Percentiles rank a stretch among this genome's conserved stretches.
These are phyloP conservation scores for Castanea sativa DNA, from an alignment of 306 rosid species.

Conservation along the genomic window DNA sequence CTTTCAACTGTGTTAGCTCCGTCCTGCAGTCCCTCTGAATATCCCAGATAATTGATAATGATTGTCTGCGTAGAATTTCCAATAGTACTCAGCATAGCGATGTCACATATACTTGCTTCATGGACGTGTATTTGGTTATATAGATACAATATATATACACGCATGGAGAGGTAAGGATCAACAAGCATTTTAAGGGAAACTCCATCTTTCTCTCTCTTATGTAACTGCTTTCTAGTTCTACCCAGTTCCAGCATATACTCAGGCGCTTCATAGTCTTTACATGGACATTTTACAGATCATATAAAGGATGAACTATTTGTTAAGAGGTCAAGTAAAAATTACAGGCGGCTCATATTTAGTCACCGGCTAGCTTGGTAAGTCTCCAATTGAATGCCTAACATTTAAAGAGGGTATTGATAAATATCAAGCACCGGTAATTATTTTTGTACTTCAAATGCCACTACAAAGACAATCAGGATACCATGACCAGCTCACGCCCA, in stretches of 20 bases:
- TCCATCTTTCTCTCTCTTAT: not conserved
- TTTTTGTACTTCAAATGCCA: too few species aligned
- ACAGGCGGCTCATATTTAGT: too few species aligned
- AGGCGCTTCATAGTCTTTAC: not conserved
- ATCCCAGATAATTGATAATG: too few species aligned
- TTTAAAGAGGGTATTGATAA: not conserved
- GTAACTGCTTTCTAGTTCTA: not conserved
- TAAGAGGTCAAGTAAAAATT: not conserved
- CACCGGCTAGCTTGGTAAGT: too few species aligned
- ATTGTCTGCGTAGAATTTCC: too few species aligned
- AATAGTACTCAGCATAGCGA: not conserved
- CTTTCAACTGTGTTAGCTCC: too few species aligned
- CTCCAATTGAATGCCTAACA: not conserved
- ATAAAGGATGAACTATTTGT: not conserved
- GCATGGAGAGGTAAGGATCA: not conserved
- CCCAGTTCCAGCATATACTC: not conserved
- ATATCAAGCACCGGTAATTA: not conserved
- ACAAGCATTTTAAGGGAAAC: not conserved
- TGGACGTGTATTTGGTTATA: not conserved
- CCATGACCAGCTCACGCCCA: too few species aligned
- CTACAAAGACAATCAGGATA: too few species aligned
- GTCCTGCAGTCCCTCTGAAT: too few species aligned
- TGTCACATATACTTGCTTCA: not conserved
- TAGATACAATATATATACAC: not conserved
- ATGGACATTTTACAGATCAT: not conserved